Evolutionary conservation across 2,329 filamentous ascomycete species (phyloP).

Genomic region (Curvularia spicifera): DNA sequence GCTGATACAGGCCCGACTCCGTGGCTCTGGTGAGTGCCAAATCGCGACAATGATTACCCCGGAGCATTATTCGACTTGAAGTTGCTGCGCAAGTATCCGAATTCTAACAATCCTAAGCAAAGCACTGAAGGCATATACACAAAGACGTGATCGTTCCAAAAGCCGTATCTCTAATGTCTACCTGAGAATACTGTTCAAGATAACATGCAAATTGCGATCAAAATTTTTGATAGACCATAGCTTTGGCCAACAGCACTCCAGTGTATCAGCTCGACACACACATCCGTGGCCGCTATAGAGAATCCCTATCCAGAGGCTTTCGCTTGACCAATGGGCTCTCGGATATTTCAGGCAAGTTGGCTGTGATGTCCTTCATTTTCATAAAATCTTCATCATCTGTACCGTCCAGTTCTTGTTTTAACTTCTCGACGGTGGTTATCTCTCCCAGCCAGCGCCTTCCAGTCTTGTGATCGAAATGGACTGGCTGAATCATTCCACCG

Average conservation of each 20-base stretch:
- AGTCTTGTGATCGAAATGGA: conserved; percentile 43
- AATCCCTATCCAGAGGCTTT: conserved; percentile 21
- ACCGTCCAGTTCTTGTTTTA: conserved; percentile 19
- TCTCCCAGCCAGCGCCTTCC: conserved; percentile 34
- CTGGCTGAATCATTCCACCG: conserved; percentile 33
- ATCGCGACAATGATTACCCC: not conserved
- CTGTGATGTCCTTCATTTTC: conserved; percentile 18
- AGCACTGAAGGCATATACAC: not conserved
- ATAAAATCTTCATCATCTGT: conserved; percentile 12
- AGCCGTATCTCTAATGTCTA: not conserved
- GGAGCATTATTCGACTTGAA: not conserved
- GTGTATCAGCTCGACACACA: not conserved
- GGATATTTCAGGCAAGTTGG: conserved; percentile 20
- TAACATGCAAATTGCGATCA: conserved; percentile 7
- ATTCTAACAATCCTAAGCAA: not conserved
- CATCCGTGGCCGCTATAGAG: conserved; percentile 1
- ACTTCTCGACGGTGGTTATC: conserved; percentile 30
- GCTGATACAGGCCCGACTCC: not conserved
- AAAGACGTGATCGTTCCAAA: not conserved
- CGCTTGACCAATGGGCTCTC: conserved; percentile 18
- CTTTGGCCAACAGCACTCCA: not conserved
- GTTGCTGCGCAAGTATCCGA: not conserved
- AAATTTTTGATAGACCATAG: not conserved
- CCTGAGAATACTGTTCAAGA: not conserved
- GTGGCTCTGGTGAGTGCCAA: not conserved